A percentile compares a stretch with the other conserved stretches of the same genome.
These are phyloP conservation scores for Didymella arachidicola DNA, from an alignment of 2,329 filamentous ascomycete genomes.

Conservation along the genomic window DNA sequence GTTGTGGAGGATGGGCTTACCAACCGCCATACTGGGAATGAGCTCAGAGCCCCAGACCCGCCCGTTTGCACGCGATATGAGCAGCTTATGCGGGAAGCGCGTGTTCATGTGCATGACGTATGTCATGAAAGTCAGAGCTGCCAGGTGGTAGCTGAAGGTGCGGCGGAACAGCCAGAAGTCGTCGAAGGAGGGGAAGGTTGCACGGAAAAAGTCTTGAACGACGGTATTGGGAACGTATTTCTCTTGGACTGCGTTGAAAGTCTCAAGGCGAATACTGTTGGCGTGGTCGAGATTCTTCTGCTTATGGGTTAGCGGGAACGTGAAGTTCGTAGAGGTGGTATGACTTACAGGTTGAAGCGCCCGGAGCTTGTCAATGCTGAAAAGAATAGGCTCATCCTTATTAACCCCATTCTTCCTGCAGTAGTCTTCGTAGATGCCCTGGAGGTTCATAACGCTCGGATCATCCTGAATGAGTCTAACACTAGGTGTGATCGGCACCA, in stretches of 20 bases:
- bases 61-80: conserved; percentile 84
- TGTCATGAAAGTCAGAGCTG: conserved; percentile 96
- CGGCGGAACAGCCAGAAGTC: conserved; percentile 99
- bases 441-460: conserved; percentile 89
- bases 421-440: conserved; percentile 95
- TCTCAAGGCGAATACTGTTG: conserved; percentile 80
- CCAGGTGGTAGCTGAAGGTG: conserved; percentile 95
- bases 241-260: conserved; percentile 93
- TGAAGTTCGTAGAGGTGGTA: conserved; percentile 7
- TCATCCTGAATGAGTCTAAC: conserved; percentile 97
- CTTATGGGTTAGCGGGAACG: conserved; percentile 22
- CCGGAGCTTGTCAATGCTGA: conserved; percentile 92
- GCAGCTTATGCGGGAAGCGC: conserved; percentile 94
- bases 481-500: conserved; percentile 93
- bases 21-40: conserved; percentile 84
- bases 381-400: conserved; percentile 95
- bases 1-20: conserved; percentile 91
- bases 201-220: conserved; percentile 87
- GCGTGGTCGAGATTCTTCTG: conserved; percentile 75
- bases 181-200: conserved; percentile 83
- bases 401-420: conserved; percentile 85
- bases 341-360: conserved; percentile 60
- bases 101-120: conserved; percentile 98
- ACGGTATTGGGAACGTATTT: conserved; percentile 87
- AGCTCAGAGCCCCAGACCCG: conserved; percentile 97